Conservation (phyloP, 2,329 filamentous ascomycete species). For the Trichophyton simii region DNA sequence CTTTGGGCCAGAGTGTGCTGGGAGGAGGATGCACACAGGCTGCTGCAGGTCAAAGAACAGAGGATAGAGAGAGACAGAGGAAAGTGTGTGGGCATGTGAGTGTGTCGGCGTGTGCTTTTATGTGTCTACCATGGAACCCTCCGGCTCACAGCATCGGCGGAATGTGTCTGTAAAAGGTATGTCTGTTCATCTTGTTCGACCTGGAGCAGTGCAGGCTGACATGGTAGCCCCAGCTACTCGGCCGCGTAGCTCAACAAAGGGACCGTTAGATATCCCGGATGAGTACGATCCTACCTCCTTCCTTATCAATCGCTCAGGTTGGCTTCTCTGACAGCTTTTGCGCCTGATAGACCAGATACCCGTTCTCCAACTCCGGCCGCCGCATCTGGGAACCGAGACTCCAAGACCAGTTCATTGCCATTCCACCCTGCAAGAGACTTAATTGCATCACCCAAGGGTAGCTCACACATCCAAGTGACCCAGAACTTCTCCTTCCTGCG, state of each 20-base stretch:
- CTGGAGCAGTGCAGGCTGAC: constrained; percentile 5
- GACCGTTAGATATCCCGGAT: constrained; percentile 56
- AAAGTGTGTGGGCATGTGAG: background rate
- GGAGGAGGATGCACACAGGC: background rate
- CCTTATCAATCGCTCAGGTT: background rate
- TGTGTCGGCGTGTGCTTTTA: background rate
- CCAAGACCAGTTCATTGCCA: background rate
- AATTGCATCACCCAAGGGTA: background rate
- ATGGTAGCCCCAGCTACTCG: constrained; percentile 23
- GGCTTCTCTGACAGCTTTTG: background rate
- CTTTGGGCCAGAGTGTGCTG: background rate
- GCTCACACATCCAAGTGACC: constrained; percentile 14
- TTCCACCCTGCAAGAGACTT: background rate
- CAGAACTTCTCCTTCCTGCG: constrained; percentile 74
- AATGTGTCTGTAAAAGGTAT: constrained; percentile 26
- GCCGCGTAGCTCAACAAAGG: constrained; percentile 50
- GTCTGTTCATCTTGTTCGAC: constrained; percentile 12
- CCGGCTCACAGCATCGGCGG: constrained; percentile 21
- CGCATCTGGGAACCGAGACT: background rate
- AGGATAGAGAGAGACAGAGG: background rate
- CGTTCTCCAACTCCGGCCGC: background rate
- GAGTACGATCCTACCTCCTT: constrained; percentile 47
- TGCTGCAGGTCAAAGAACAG: background rate
- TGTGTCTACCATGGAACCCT: constrained; percentile 15
- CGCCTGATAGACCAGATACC: background rate